Evolutionary conservation across 1,284 basidiomycete genomes (phyloP).

Genomic region (Singerocomus inundabilis): DNA sequence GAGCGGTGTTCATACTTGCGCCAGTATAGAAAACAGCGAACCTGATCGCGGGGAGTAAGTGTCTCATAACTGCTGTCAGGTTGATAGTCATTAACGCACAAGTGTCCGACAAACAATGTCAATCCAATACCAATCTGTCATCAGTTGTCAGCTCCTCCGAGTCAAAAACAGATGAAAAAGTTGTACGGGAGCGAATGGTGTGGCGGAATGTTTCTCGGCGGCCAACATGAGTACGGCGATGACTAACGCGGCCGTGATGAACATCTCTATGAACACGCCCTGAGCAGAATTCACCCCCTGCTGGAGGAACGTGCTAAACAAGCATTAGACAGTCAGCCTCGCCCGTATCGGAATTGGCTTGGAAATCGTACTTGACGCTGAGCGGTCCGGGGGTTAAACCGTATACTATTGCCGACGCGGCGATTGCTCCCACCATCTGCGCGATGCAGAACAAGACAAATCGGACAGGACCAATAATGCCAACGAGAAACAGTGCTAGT

Average conservation of each 20-base stretch:
- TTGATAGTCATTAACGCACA: conserved; percentile 42
- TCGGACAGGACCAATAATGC: conserved; percentile 57
- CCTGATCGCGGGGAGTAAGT: conserved; percentile 25
- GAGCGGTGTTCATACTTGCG: conserved; percentile 67
- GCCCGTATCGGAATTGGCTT: conserved; percentile 1
- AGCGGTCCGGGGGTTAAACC: conserved; percentile 60
- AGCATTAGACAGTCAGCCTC: conserved; percentile 2
- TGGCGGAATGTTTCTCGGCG: conserved; percentile 65
- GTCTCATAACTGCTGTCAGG: neutral
- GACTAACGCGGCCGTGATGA: conserved; percentile 58
- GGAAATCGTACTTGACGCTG: conserved; percentile 48
- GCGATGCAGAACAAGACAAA: conserved; percentile 64
- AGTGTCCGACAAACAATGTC: conserved; percentile 64
- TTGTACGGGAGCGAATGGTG: conserved; percentile 67
- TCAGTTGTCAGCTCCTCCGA: neutral
- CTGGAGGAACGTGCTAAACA: conserved; percentile 45
- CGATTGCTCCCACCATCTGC: conserved; percentile 62
- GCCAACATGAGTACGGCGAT: conserved; percentile 67
- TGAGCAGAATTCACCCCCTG: conserved; percentile 48
- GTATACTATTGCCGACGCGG: conserved; percentile 58
- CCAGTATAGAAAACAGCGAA: conserved; percentile 57
- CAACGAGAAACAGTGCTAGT: conserved; percentile 58
- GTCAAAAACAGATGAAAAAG: neutral
- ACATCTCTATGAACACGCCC: conserved; percentile 73
- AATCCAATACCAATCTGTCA: conserved; percentile 65